Conservation (phyloP, 2,329 filamentous ascomycete genomes). For the Fusarium metavorans region DNA sequence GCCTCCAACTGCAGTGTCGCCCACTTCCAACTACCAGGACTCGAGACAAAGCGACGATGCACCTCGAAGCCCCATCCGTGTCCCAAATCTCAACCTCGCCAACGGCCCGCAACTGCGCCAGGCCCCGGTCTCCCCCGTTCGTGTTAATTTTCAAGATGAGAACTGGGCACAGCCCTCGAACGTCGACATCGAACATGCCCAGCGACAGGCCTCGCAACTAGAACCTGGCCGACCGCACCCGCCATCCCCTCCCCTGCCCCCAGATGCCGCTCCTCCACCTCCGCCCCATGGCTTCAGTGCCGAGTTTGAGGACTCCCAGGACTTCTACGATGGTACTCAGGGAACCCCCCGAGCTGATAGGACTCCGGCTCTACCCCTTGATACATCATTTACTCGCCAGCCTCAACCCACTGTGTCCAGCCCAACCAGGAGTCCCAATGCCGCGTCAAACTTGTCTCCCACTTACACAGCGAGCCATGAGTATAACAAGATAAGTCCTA, state of each 20-base stretch:
- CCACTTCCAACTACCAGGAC: slow-evolving; percentile 43
- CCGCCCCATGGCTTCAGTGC: slow-evolving; percentile 26
- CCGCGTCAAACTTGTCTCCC: slow-evolving; percentile 30
- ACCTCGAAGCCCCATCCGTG: slow-evolving; percentile 53
- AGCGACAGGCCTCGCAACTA: slow-evolving; percentile 43
- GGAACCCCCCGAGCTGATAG: slow-evolving; percentile 11
- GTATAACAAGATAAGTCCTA: slow-evolving; percentile 49
- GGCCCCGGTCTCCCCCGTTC: slow-evolving; percentile 67
- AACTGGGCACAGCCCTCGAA: slow-evolving; percentile 66
- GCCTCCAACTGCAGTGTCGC: slow-evolving; percentile 47
- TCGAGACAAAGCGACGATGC: slow-evolving; percentile 40
- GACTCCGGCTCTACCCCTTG: slow-evolving; percentile 6
- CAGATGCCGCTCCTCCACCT: slow-evolving; percentile 53
- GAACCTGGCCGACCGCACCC: slow-evolving; percentile 42
- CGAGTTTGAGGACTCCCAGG: slow-evolving; percentile 20
- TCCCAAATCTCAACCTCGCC: slow-evolving; percentile 40
- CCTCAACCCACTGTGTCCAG: slow-evolving; percentile 12
- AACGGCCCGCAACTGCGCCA: slow-evolving; percentile 62
- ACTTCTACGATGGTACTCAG: slow-evolving; percentile 16
- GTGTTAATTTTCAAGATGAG: slow-evolving; percentile 65
- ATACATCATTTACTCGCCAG: slow-evolving; percentile 17
- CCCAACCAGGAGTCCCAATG: slow-evolving; percentile 24
- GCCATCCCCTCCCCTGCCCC: slow-evolving; percentile 33
- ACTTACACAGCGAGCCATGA: slow-evolving; percentile 33
- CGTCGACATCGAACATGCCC: slow-evolving; percentile 61